Conservation (phyloP, 2,329 filamentous ascomycete genomes). For the Phialophora chinensis region DNA sequence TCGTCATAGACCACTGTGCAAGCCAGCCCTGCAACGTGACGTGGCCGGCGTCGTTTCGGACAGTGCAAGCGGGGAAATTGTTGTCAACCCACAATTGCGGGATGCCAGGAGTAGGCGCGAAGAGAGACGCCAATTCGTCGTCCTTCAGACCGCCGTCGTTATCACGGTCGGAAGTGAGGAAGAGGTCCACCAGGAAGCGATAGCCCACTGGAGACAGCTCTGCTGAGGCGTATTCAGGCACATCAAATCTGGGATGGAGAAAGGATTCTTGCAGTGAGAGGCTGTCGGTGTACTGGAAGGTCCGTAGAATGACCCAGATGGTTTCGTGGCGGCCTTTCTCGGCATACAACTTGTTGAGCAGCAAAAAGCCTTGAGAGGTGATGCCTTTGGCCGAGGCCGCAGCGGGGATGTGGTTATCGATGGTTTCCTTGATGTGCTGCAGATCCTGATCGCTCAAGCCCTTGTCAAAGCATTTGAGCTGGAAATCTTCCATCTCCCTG, state of each 20-base stretch:
- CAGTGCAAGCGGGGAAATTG: slow-evolving; percentile 89
- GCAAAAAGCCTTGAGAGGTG: slow-evolving; percentile 80
- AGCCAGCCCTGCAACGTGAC: slow-evolving; percentile 98
- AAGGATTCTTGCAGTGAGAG: slow-evolving; percentile 89
- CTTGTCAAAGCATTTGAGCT: slow-evolving; percentile 90
- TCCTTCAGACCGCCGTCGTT: slow-evolving; percentile 94
- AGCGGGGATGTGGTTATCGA: slow-evolving; percentile 70
- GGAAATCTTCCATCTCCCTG: slow-evolving; percentile 87
- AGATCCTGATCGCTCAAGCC: slow-evolving; percentile 80
- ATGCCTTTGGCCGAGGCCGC: slow-evolving; percentile 73
- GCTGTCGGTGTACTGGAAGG: slow-evolving; percentile 96
- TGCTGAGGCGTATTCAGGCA: slow-evolving; percentile 87
- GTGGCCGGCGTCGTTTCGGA: slow-evolving; percentile 91
- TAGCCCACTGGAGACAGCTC: slow-evolving; percentile 94
- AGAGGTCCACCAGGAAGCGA: slow-evolving; percentile 95
- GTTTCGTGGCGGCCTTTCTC: slow-evolving; percentile 98
- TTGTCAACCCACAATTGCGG: slow-evolving; percentile 86
- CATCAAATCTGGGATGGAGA: slow-evolving; percentile 90
- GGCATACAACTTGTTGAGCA: slow-evolving; percentile 93
- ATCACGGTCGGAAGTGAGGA: slow-evolving; percentile 93
- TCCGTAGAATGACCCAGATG: slow-evolving; percentile 94
- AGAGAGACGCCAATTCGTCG: slow-evolving; percentile 80
- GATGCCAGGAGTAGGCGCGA: slow-evolving; percentile 89
- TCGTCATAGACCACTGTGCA: slow-evolving; percentile 99
- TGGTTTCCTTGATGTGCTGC: slow-evolving; percentile 86